Base-by-base conservation (phyloP, 2,329 filamentous ascomycete genomes). In the Aspergillus floridensis region DNA sequence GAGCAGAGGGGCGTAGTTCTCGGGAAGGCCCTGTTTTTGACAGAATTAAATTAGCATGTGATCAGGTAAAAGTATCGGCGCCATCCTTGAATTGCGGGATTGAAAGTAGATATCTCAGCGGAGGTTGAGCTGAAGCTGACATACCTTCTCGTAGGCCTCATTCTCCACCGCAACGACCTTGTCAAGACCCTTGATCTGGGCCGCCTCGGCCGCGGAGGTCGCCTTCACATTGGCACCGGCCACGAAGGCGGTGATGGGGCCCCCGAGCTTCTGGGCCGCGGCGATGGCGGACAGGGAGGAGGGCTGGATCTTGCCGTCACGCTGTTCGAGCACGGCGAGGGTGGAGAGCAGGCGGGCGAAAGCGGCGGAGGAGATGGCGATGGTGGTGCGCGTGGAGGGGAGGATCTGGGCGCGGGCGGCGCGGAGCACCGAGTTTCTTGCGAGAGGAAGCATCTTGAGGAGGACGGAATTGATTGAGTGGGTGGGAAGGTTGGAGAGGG, bases 91-190 rank as follows among this genome's bases (percentile, higher is more conserved):
- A 8, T 10, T 29, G 2, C 3, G 26, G 26, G 8, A 29, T 29
- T 8, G 26, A 1, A 29, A 8, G 26, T 7, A 29, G 0, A 3
- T 29, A 10, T 2, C 26, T 8, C 0, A 29, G 10, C 49, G 26
- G 16, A 22, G 3, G 22, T 5, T 22, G 35, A 35, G 32, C 22
- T 2, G 58, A 11, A 59, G 6, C 2, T 14, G 19, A 21, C 66
- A 60, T 70, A 93, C 92, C 86, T 93, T 96, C 72, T 98, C 93
- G 73, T 99, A 99, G 53, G 91, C 90, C 57, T 81, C 86, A 77
- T 92, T 98, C 65, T 97, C 91, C 21, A 98, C 88, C 47, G 86
- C 88, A 68, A 99, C 85, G 62, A 99, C 86, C 82, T 97, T 98
- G 70, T 96, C 92, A 46, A 99, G 79, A 29, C 95, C 95, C 65